These are phyloP conservation scores for Orbilia ellipsospora DNA, from an alignment of 2,329 filamentous ascomycete species.

Conservation along the genomic window DNA sequence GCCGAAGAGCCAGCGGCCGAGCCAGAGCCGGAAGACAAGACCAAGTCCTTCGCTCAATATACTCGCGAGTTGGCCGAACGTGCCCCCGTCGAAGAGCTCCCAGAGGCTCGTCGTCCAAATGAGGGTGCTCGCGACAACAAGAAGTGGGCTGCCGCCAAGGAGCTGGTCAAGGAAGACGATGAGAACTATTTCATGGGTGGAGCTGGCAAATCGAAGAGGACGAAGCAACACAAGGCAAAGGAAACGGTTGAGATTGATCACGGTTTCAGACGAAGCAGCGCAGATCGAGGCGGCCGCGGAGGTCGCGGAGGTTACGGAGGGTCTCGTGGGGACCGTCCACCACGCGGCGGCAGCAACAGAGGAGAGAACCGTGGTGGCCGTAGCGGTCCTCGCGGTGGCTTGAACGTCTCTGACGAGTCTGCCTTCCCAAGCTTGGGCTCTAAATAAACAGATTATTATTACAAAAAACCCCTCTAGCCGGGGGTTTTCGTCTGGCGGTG, in stretches of 20 bases:
- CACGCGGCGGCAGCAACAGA: conserved; percentile 61
- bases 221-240: conserved; percentile 93
- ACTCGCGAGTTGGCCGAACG: conserved; percentile 78
- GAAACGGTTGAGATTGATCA: conserved; percentile 88
- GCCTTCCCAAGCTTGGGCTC: conserved; percentile 69
- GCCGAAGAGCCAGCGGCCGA: conserved; percentile 60
- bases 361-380: conserved; percentile 62
- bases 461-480: too few relatives aligned
- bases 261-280: conserved; percentile 71
- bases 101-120: conserved; percentile 87
- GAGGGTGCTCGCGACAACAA: conserved; percentile 88
- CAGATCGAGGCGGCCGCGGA: conserved; percentile 68
- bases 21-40: conserved; percentile 82
- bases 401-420: conserved; percentile 66
- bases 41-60: conserved; percentile 90
- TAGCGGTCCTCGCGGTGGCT: conserved; percentile 57
- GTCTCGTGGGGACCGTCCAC: conserved; percentile 68
- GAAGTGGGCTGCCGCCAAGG: conserved; percentile 91
- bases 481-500: neutral
- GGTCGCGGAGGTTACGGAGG: conserved; percentile 63
- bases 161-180: conserved; percentile 72
- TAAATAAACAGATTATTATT: conserved; percentile 58
- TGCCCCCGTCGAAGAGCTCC: conserved; percentile 65
- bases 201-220: conserved; percentile 75
- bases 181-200: conserved; percentile 78